phyloP scores from a whole-genome alignment of 2,329 filamentous ascomycete genomes.

The Dichotomopilus funicola region DNA sequence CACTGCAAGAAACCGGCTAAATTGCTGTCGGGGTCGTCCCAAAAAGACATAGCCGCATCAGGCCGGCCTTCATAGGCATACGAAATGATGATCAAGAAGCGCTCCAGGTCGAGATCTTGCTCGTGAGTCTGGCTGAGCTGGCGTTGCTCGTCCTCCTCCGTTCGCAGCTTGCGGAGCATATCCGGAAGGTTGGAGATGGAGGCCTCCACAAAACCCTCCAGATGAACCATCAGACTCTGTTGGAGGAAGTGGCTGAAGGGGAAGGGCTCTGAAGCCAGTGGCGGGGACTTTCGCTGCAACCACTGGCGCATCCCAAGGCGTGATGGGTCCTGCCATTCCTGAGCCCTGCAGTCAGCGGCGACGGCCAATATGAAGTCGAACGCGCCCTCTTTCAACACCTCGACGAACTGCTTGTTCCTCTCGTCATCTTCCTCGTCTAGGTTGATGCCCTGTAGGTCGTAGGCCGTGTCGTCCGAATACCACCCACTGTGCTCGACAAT shows the following conservation, averaged over 20 bases:
- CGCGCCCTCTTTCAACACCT: conserved; percentile 77
- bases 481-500: conserved; percentile 87
- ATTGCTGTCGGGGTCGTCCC: conserved; percentile 87
- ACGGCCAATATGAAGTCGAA: conserved; percentile 88
- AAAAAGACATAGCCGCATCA: conserved; percentile 82
- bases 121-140: conserved; percentile 59
- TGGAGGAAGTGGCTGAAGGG: conserved; percentile 69
- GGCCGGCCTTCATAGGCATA: conserved; percentile 83
- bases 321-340: conserved; percentile 83
- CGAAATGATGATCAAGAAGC: conserved; percentile 86
- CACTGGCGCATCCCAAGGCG: conserved; percentile 75
- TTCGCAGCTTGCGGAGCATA: conserved; percentile 74
- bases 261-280: conserved; percentile 60
- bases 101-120: conserved; percentile 70
- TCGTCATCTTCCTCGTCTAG: conserved; percentile 63
- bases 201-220: conserved; percentile 83
- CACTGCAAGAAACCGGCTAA: conserved; percentile 92
- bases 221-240: conserved; percentile 64
- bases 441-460: conserved; percentile 55
- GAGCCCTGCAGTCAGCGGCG: conserved; percentile 70
- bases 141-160: conserved; percentile 84
- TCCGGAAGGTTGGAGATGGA: conserved; percentile 96
- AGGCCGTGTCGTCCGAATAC: conserved; percentile 67
- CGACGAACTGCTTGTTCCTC: conserved; percentile 63
- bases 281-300: conserved; percentile 71